Evolutionary conservation across 305 asterid genomes (phyloP).

Genomic region (Solanum hybrid): DNA sequence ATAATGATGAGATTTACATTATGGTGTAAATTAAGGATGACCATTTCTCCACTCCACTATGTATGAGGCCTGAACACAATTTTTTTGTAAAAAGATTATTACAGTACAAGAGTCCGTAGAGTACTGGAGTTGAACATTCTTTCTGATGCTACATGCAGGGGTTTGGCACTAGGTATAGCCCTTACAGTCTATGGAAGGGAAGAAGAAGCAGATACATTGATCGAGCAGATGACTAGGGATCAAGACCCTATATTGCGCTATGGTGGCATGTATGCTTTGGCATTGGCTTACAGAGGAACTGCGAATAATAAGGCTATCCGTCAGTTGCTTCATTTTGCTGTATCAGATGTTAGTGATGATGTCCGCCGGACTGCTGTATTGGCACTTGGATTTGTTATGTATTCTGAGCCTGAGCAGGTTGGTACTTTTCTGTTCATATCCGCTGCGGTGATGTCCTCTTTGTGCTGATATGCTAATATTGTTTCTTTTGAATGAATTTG

Average conservation of each 20-base stretch:
- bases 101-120: not conserved
- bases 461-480: not conserved
- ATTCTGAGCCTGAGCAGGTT: slow-evolving; percentile 97
- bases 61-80: not conserved
- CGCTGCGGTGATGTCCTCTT: not conserved
- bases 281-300: slow-evolving; percentile 94
- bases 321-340: slow-evolving; percentile 91
- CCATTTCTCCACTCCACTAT: not conserved
- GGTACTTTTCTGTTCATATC: slow-evolving; percentile 1
- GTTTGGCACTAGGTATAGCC: slow-evolving; percentile 88
- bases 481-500: slow-evolving; percentile 19
- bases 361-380: slow-evolving; percentile 96
- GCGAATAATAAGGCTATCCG: slow-evolving; percentile 93
- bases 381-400: slow-evolving; percentile 85
- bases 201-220: slow-evolving; percentile 84
- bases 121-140: not conserved
- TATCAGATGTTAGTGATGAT: slow-evolving; percentile 95
- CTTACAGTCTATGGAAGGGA: slow-evolving; percentile 92
- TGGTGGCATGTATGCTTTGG: slow-evolving; percentile 97
- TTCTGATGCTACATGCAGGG: slow-evolving; percentile 35
- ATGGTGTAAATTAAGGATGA: not conserved
- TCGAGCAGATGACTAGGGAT: slow-evolving; percentile 94
- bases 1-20: not conserved
- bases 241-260: slow-evolving; percentile 93
- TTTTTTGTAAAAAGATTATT: not conserved